A percentile compares a stretch with the other conserved stretches of the same genome.
Evolutionary conservation across 495 filamentous ascomycete species (phyloP).

Genomic region (Talaromyces liani): DNA sequence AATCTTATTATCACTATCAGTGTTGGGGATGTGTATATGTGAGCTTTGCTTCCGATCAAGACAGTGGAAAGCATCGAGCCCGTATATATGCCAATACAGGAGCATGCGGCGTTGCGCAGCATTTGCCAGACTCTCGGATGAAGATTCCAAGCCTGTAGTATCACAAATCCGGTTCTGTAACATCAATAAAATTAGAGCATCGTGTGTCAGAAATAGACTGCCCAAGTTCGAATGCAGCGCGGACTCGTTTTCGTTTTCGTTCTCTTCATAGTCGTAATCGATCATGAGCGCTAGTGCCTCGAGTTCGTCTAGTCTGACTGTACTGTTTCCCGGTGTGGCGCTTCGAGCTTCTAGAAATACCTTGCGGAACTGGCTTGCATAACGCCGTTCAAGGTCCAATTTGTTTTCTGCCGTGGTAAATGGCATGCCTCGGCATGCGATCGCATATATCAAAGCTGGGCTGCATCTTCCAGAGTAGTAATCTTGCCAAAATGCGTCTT

Average conservation of each 20-base stretch:
- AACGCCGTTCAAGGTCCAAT: constrained; percentile 9
- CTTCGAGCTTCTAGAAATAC: constrained; percentile 3
- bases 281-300: constrained; percentile 15
- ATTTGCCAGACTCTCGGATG: not conserved
- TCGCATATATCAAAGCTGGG: constrained; percentile 5
- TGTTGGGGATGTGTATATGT: constrained; percentile 5
- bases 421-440: constrained; percentile 13
- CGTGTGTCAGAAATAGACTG: constrained; percentile 8
- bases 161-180: constrained; percentile 3
- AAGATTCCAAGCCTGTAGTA: not conserved
- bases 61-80: constrained; percentile 13
- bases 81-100: constrained; percentile 14
- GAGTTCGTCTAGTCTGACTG: constrained; percentile 13
- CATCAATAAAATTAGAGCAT: constrained; percentile 13
- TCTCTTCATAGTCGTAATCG: constrained; percentile 11
- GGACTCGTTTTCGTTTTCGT: not conserved
- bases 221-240: constrained; percentile 3
- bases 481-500: constrained; percentile 13
- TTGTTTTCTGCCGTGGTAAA: constrained; percentile 9
- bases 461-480: constrained; percentile 7
- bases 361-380: constrained; percentile 9
- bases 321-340: not conserved
- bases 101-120: constrained; percentile 8
- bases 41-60: constrained; percentile 12
- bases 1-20: not conserved